A percentile compares a stretch with the other conserved stretches of the same genome.
Conservation (phyloP, 305 asterid genomes). For the Stenogyne calaminthoides region DNA sequence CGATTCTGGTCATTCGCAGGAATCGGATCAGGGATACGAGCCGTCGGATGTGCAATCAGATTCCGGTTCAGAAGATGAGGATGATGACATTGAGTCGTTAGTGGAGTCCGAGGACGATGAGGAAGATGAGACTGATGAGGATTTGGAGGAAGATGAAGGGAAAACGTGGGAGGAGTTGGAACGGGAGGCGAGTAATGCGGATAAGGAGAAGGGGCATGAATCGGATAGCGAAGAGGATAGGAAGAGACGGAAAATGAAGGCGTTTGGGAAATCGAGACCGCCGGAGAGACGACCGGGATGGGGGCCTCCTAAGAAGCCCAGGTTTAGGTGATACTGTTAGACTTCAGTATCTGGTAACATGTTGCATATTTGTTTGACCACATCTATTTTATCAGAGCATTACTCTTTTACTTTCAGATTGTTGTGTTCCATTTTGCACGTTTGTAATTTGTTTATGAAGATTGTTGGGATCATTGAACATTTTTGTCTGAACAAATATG, state of each 20-base stretch:
- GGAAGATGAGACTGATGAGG: slow-evolving; percentile 58
- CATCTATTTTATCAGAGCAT: not conserved
- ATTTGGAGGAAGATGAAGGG: slow-evolving; percentile 69
- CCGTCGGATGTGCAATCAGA: slow-evolving; percentile 72
- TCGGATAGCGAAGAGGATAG: slow-evolving; percentile 83
- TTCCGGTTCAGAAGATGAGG: slow-evolving; percentile 63
- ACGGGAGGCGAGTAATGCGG: slow-evolving; percentile 85
- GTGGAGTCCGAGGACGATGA: slow-evolving; percentile 79
- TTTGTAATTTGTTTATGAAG: not conserved
- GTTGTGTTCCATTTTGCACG: not conserved
- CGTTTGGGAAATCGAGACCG: slow-evolving; percentile 39
- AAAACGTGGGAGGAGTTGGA: slow-evolving; percentile 93
- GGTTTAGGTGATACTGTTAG: slow-evolving; percentile 35
- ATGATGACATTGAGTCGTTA: slow-evolving; percentile 57
- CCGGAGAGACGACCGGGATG: slow-evolving; percentile 41
- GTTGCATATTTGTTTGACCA: not conserved
- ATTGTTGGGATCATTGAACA: not conserved
- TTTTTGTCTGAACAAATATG: not conserved
- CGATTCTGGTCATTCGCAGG: slow-evolving; percentile 54
- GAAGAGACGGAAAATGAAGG: slow-evolving; percentile 60
- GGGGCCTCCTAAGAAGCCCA: slow-evolving; percentile 37
- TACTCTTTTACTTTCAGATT: not conserved
- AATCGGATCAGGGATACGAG: slow-evolving; percentile 61
- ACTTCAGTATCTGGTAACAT: not conserved
- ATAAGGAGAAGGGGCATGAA: slow-evolving; percentile 72